phyloP scores from a whole-genome alignment of 176 grass and related monocot genomes.

The Poa annua region DNA sequence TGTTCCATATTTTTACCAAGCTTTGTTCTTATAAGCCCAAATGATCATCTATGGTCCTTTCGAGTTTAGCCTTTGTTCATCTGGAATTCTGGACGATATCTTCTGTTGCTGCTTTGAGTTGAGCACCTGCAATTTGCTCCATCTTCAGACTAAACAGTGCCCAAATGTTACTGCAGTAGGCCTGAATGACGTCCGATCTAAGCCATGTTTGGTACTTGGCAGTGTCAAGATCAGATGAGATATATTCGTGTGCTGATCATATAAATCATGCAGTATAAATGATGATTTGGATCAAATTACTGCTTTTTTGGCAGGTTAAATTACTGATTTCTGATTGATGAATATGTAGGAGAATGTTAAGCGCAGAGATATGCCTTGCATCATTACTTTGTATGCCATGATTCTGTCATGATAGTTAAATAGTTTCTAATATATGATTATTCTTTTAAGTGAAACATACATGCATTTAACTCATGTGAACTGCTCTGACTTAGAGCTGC shows the following conservation, averaged over 20 bases:
- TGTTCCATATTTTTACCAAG: background rate
- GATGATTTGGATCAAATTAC: background rate
- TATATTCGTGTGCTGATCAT: background rate
- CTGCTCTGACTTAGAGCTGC: background rate
- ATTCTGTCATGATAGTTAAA: background rate
- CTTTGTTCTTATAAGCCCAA: conserved; percentile 9
- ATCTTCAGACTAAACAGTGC: background rate
- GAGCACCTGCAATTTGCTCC: background rate
- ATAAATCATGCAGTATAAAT: background rate
- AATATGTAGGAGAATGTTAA: background rate
- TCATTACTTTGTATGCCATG: background rate
- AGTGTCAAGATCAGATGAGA: background rate
- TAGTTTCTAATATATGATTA: background rate
- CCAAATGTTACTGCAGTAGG: background rate
- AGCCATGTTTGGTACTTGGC: background rate
- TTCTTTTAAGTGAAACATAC: background rate
- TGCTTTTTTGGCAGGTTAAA: background rate
- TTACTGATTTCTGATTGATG: background rate
- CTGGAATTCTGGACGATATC: too few species aligned
- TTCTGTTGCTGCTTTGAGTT: background rate
- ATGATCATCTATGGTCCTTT: background rate
- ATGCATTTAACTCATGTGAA: background rate
- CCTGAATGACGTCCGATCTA: background rate
- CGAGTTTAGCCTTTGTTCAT: background rate
- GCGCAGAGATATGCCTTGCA: background rate